Evolutionary conservation across 2,329 filamentous ascomycete species (phyloP).

Genomic region (Fusarium compactum): DNA sequence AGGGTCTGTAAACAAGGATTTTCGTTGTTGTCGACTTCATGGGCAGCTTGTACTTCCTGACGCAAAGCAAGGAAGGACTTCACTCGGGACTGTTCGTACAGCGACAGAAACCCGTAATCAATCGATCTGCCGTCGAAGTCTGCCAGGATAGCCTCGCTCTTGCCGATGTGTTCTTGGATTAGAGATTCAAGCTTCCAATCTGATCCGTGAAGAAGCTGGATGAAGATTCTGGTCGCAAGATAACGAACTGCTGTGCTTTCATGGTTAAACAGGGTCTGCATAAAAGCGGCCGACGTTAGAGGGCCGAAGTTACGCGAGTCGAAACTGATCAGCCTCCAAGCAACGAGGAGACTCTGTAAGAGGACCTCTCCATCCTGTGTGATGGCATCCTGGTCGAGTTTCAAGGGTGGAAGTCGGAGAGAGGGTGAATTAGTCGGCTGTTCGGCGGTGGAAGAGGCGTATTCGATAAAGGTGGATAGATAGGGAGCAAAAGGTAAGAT

Average conservation of each 20-base stretch:
- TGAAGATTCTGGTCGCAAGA: slow-evolving; percentile 84
- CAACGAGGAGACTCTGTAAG: slow-evolving; percentile 56
- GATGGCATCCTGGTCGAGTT: slow-evolving; percentile 47
- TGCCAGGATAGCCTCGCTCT: slow-evolving; percentile 71
- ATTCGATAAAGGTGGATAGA: slow-evolving; percentile 77
- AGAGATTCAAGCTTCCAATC: slow-evolving; percentile 83
- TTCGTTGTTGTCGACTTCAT: slow-evolving; percentile 18
- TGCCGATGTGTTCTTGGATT: slow-evolving; percentile 73
- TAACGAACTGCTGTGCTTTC: slow-evolving; percentile 74
- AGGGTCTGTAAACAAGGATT: slow-evolving; percentile 56
- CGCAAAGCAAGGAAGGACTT: slow-evolving; percentile 59
- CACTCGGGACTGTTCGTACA: slow-evolving; percentile 68
- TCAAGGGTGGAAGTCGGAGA: slow-evolving; percentile 49
- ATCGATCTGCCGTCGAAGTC: slow-evolving; percentile 80
- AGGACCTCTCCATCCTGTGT: slow-evolving; percentile 42
- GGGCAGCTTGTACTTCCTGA: slow-evolving; percentile 51
- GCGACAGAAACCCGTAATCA: slow-evolving; percentile 80
- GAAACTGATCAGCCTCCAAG: slow-evolving; percentile 84
- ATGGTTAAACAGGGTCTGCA: slow-evolving; percentile 77
- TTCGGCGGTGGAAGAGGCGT: slow-evolving; percentile 24
- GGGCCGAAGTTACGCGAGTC: slow-evolving; percentile 76
- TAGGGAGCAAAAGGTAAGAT: slow-evolving; percentile 86
- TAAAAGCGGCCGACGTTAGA: slow-evolving; percentile 72
- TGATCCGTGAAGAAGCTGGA: slow-evolving; percentile 80
- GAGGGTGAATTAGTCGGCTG: slow-evolving; percentile 39